Base-by-base conservation (phyloP, 805 yeast species). In the Candida berthetii region DNA sequence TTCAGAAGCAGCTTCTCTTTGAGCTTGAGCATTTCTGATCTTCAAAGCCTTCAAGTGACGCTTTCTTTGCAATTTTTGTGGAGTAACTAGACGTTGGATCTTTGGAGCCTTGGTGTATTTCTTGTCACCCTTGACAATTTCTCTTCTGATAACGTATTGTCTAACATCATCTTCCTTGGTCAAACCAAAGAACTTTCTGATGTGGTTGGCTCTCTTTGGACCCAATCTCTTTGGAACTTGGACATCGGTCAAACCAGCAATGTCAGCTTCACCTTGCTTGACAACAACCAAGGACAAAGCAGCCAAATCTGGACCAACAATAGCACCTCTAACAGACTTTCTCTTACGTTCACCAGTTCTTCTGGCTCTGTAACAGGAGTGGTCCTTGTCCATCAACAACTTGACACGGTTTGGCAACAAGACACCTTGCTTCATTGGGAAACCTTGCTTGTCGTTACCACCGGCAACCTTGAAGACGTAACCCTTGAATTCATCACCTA, bases 371-470 rank as follows among this genome's bases (percentile, higher is more conserved):
- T 93, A 93, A 82, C 98, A 91, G 62, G 97, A 87, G 79, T 78
- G 84, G 66, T 91, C 96, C 76, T 88, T 82, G 61, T 96, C 72
- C 69, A 93, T 80, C 69, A 93, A 82, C 65, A 93, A 82, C 72
- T 86, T 89, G 64, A 93, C 98, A 84, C 99, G 95, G 83, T 95
- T 89, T 76, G 99, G 98, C 80, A 88, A 93, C 82, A 93, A 78
- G 57, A 93, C 99, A 85, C 99, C 99, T 78, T 95, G 99, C 78
- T 90, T 93, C 99, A 95, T 93, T 78, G 99, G 98, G 96, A 93
- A 93, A 80, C 99, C 99, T 81, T 93, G 99, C 80, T 93, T 93
- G 80, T 93, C 99, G 85, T 93, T 93, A 84, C 99, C 99, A 71
- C 99, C 99, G 64, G 97, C 76, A 73, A 93, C 90, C 81, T 85